phyloP scores from a whole-genome alignment of 2,329 filamentous ascomycete species.

The Fusarium temperatum region DNA sequence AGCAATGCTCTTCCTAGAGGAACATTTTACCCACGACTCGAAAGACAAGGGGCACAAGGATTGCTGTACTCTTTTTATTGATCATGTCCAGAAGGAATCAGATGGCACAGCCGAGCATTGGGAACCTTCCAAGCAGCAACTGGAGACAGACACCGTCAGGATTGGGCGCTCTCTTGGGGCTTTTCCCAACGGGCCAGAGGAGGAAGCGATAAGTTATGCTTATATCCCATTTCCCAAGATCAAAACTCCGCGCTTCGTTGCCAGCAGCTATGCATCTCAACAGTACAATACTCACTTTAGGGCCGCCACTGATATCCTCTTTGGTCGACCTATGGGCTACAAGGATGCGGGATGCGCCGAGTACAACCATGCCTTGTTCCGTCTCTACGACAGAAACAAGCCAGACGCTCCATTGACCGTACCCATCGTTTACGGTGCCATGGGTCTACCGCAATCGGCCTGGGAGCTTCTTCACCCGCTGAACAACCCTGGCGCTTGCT shows the following conservation, averaged over 20 bases:
- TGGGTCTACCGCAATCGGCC: slow-evolving; percentile 9
- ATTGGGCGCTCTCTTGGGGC: slow-evolving; percentile 22
- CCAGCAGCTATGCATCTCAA: slow-evolving; percentile 36
- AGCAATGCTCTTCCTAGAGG: background rate
- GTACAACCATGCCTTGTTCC: slow-evolving; percentile 31
- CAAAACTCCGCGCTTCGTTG: background rate
- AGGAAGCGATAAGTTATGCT: slow-evolving; percentile 15
- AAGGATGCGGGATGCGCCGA: background rate
- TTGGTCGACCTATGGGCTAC: slow-evolving; percentile 21
- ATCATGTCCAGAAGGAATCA: background rate
- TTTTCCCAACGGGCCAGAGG: background rate
- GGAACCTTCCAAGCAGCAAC: slow-evolving; percentile 32
- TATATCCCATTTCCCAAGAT: slow-evolving; percentile 37
- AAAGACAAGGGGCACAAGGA: background rate
- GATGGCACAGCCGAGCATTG: slow-evolving; percentile 6
- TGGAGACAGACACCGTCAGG: slow-evolving; percentile 24
- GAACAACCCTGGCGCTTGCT: slow-evolving; percentile 13
- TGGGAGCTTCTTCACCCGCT: slow-evolving; percentile 34
- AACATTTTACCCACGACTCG: background rate
- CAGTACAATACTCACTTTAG: slow-evolving; percentile 41
- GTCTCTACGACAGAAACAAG: slow-evolving; percentile 19
- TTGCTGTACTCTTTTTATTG: slow-evolving; percentile 40
- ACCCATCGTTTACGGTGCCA: slow-evolving; percentile 25
- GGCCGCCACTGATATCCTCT: slow-evolving; percentile 40
- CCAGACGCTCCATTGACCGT: background rate